Conservation (phyloP, 768 basidiomycete species). For the Galerina marginata region DNA sequence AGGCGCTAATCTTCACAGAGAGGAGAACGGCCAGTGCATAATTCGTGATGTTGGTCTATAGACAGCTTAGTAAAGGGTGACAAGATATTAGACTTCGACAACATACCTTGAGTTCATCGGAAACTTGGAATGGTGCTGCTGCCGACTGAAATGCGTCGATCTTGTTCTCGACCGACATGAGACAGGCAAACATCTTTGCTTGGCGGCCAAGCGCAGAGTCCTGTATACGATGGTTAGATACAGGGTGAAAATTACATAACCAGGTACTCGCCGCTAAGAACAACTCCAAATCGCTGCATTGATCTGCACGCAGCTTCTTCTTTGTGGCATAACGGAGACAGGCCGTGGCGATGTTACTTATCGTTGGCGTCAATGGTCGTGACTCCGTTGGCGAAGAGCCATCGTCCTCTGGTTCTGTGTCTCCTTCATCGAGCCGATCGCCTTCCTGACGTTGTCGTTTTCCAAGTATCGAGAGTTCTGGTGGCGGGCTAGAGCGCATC, state of each 20-base stretch:
- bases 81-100: not conserved
- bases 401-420: not conserved
- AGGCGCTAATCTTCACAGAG: constrained; percentile 20
- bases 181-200: constrained; percentile 16
- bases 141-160: constrained; percentile 18
- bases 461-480: constrained; percentile 7
- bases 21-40: constrained; percentile 21
- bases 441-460: not conserved
- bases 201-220: constrained; percentile 19
- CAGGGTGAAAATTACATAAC: not conserved
- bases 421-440: not conserved
- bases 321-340: constrained; percentile 7
- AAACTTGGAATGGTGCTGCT: constrained; percentile 18
- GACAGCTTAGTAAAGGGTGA: not conserved
- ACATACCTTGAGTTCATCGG: constrained; percentile 18
- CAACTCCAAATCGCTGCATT: constrained; percentile 6
- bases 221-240: constrained; percentile 12
- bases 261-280: constrained; percentile 14
- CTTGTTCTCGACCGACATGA: constrained; percentile 19
- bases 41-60: constrained; percentile 23
- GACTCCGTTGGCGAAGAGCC: not conserved
- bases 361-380: not conserved
- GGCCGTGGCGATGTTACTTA: constrained; percentile 1
- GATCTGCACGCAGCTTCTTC: constrained; percentile 14
- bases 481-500: constrained; percentile 4